A percentile compares a stretch with the other conserved stretches of the same genome.
These are phyloP conservation scores for Globisporangium rhizosaccharum DNA, from an alignment of 352 stramenopile genomes.

Conservation along the genomic window DNA sequence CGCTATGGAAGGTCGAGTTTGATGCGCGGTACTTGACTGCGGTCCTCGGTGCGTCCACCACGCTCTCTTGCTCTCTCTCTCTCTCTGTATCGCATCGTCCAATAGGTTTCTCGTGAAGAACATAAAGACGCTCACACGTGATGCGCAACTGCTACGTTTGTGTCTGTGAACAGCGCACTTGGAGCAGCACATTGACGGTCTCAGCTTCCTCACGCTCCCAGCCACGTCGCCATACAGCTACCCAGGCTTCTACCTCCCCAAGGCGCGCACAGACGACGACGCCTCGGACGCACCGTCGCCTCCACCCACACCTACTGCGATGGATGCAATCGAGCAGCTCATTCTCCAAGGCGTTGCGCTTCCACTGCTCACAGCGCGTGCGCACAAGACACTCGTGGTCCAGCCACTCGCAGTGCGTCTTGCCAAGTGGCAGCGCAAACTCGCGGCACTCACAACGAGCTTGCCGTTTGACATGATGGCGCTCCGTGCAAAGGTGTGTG, in stretches of 20 bases:
- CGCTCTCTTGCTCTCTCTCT: background rate
- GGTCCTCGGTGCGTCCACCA: constrained; percentile 40
- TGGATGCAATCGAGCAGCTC: background rate
- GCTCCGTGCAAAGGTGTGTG: constrained; percentile 89
- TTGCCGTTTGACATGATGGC: constrained; percentile 57
- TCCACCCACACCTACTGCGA: background rate
- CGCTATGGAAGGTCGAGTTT: constrained; percentile 75
- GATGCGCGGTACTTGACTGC: constrained; percentile 56
- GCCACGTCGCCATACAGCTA: constrained; percentile 32
- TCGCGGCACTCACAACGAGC: constrained; percentile 29
- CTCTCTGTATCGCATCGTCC: background rate
- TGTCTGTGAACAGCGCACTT: constrained; percentile 26
- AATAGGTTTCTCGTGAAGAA: too few species aligned
- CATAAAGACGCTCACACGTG: background rate
- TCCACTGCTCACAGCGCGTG: constrained; percentile 11
- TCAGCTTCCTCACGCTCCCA: constrained; percentile 41
- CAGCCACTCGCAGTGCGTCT: constrained; percentile 30
- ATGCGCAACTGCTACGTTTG: background rate
- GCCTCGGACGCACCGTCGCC: background rate
- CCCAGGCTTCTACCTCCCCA: constrained; percentile 60
- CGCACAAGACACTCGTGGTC: constrained; percentile 6
- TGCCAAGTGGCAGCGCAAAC: constrained; percentile 30
- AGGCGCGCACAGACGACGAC: constrained; percentile 12
- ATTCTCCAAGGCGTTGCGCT: constrained; percentile 51
- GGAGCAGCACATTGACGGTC: constrained; percentile 33